Evolutionary conservation across 495 filamentous ascomycete species (phyloP).

Genomic region (Clavariopsis aquatica): DNA sequence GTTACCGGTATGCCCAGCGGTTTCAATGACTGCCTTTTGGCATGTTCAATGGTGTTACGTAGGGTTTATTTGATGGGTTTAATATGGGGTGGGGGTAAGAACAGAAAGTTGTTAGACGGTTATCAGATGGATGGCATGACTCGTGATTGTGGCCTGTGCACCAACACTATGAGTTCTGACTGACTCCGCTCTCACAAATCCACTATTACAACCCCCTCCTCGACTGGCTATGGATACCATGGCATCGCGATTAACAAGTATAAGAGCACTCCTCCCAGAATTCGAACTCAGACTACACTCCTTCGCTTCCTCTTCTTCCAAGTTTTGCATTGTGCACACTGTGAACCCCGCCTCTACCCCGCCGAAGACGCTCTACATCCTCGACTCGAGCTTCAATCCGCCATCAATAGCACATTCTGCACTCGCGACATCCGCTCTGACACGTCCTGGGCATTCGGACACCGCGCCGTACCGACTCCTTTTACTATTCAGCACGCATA

Average conservation of each 20-base stretch:
- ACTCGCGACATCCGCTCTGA: conserved; percentile 70
- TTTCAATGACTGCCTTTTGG: no score
- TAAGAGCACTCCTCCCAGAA: conserved; percentile 30
- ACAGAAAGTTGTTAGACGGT: no score
- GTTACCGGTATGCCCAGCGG: not conserved
- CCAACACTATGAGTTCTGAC: not conserved
- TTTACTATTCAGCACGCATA: conserved; percentile 82
- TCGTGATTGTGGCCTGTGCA: conserved; percentile 11
- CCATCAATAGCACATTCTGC: conserved; percentile 79
- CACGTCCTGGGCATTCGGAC: conserved; percentile 36
- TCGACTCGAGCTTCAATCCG: conserved; percentile 96
- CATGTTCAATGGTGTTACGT: no score
- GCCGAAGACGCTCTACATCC: conserved; percentile 66
- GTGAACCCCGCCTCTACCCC: conserved; percentile 43
- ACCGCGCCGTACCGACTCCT: conserved; percentile 59
- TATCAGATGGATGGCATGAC: no score
- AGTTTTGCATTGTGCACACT: conserved; percentile 63
- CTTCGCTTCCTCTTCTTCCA: conserved; percentile 58
- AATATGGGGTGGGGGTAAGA: no score
- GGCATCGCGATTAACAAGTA: conserved; percentile 26
- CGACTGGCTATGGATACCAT: conserved; percentile 17
- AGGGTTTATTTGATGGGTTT: no score
- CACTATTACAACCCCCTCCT: not conserved
- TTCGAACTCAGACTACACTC: conserved; percentile 53
- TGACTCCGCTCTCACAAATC: not conserved